Evolutionary conservation across 306 rosid species (phyloP).

Genomic region (Trifolium pratense): DNA sequence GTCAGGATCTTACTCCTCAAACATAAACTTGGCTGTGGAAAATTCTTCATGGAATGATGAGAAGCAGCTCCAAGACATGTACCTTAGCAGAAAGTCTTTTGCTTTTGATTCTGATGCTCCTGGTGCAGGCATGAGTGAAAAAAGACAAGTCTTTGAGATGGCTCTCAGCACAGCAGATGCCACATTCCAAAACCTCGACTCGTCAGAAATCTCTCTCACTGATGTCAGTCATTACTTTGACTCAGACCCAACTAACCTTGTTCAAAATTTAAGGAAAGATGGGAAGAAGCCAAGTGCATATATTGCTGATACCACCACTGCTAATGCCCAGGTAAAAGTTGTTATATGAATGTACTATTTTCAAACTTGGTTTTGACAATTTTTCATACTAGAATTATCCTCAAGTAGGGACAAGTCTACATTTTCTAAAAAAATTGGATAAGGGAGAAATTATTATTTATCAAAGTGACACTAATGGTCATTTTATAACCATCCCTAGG

Average conservation of each 20-base stretch:
- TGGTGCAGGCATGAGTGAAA: slow-evolving; percentile 92
- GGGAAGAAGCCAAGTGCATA: slow-evolving; percentile 98
- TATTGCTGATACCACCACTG: slow-evolving; percentile 98
- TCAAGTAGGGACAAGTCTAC: no score
- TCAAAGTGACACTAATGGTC: no score
- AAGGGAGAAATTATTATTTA: not conserved
- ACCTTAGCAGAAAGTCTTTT: slow-evolving; percentile 91
- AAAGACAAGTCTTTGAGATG: slow-evolving; percentile 94
- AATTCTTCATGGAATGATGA: slow-evolving; percentile 98
- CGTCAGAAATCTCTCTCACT: slow-evolving; percentile 96
- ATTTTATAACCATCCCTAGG: not conserved
- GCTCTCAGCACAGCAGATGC: slow-evolving; percentile 98
- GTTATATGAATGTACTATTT: slow-evolving; percentile 21
- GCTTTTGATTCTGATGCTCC: slow-evolving; percentile 94
- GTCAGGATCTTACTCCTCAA: slow-evolving; percentile 97
- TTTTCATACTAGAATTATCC: not conserved
- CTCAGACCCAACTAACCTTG: slow-evolving; percentile 95
- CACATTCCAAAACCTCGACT: slow-evolving; percentile 98
- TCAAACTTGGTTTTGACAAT: slow-evolving; percentile 12
- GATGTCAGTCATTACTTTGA: slow-evolving; percentile 99
- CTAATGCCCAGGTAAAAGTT: slow-evolving; percentile 87
- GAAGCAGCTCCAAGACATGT: slow-evolving; percentile 99
- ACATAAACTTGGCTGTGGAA: slow-evolving; percentile 94
- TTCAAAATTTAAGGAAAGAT: slow-evolving; percentile 91
- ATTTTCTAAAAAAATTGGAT: no score